A percentile compares a stretch with the other conserved stretches of the same genome.
Conservation (phyloP, 306 rosid species). For the Phaseolus lunatus region DNA sequence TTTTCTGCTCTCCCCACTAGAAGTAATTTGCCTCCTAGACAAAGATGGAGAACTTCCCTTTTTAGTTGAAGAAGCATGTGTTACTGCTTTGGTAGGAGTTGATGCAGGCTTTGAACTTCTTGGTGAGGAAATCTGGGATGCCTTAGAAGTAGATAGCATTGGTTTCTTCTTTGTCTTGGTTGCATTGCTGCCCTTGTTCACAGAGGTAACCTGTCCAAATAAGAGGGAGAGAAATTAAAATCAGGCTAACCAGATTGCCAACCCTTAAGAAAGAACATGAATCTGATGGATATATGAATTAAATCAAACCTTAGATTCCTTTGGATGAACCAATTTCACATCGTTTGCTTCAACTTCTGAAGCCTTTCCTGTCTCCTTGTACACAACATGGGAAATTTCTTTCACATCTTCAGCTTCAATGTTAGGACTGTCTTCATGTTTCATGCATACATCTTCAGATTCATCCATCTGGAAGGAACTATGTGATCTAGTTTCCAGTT, state of each 20-base stretch:
- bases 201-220: conserved; percentile 60
- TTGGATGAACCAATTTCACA: conserved; percentile 52
- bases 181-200: conserved; percentile 56
- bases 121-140: conserved; percentile 60
- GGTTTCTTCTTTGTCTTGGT: conserved; percentile 70
- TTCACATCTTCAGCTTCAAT: conserved; percentile 53
- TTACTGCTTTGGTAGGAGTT: conserved; percentile 46
- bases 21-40: conserved; percentile 53
- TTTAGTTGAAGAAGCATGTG: conserved; percentile 56
- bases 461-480: conserved; percentile 50
- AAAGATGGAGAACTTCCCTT: conserved; percentile 58
- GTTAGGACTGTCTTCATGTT: conserved; percentile 50
- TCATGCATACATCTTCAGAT: conserved; percentile 49
- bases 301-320: conserved; percentile 65
- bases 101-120: conserved; percentile 62
- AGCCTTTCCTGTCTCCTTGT: conserved; percentile 51
- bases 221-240: conserved; percentile 33
- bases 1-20: conserved; percentile 60
- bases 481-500: conserved; percentile 45
- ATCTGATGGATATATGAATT: conserved; percentile 32
- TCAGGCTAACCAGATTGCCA: conserved; percentile 22
- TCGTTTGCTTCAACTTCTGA: conserved; percentile 57
- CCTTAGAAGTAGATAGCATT: conserved; percentile 52
- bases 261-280: conserved; percentile 36
- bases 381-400: conserved; percentile 55